These are phyloP conservation scores for Geotrichum ghanense DNA, from an alignment of 805 yeast genomes.

Conservation along the genomic window DNA sequence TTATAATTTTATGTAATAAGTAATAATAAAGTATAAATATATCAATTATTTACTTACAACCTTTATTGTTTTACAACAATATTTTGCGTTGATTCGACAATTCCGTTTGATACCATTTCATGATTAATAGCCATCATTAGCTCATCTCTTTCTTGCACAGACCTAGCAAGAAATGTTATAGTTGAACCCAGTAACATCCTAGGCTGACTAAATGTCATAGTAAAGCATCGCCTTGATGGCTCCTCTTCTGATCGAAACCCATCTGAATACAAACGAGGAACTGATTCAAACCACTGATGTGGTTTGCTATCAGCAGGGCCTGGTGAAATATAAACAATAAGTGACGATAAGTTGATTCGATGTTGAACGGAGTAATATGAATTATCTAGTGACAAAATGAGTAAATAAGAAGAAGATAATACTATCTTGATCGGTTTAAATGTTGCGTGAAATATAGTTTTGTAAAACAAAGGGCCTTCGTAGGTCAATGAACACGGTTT, in stretches of 20 bases:
- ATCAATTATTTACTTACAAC: too few species aligned
- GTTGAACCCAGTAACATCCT: constrained; percentile 57
- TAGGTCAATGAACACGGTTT: neutral
- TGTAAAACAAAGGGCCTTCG: neutral
- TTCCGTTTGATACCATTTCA: constrained; percentile 17
- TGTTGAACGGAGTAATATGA: neutral
- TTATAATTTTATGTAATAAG: too few species aligned
- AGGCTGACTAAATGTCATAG: constrained; percentile 71
- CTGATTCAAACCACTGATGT: constrained; percentile 42
- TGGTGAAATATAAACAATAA: neutral
- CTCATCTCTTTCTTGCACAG: constrained; percentile 68
- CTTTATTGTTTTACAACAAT: too few species aligned
- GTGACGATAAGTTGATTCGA: neutral
- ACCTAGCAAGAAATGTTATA: constrained; percentile 63
- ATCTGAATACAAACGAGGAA: constrained; percentile 67
- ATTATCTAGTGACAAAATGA: neutral
- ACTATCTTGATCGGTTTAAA: neutral
- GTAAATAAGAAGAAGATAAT: neutral
- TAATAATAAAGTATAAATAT: too few species aligned
- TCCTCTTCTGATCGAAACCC: constrained; percentile 81
- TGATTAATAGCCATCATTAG: constrained; percentile 49
- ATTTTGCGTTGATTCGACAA: neutral
- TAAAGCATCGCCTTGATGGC: constrained; percentile 64
- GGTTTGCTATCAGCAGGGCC: constrained; percentile 12
- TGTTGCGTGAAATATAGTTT: neutral